Base-by-base conservation (phyloP, 257 asterid genomes). In the Solanum pennellii region DNA sequence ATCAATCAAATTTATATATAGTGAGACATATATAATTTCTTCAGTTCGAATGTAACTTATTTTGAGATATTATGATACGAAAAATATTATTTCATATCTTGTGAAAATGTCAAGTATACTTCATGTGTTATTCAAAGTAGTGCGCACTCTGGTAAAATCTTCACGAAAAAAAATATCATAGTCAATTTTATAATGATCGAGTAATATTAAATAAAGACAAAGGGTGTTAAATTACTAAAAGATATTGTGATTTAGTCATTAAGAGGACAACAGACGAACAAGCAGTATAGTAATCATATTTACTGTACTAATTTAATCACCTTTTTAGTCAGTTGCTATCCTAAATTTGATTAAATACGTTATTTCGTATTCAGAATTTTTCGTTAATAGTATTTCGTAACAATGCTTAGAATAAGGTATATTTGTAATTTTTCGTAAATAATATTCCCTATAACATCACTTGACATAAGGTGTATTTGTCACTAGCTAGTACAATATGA, bases 131-230 rank as follows among this genome's bases (percentile, higher is more conserved):
- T 35, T 35, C 39, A 35, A 35, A 35, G 39, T 35, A 35, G 39
- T 35, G 7, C 0, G 7, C 39, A 7, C 7, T 35, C 7, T 35
- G 1, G 7, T 35, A 6, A 37, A 37, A 37, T 1, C 0, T 37
- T 37, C 1, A 1, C 39, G 7, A 35, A 35, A 23, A 62, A 3
- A 60, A 62, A n/a, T 37, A 23, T 62, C 29, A 11, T 62, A 11
- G 2, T 62, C 69, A n/a, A 3, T n/a, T 62, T 62, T 12, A 62
- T 62, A 62, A 62, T n/a, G 71, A 23, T 62, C 8, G 71, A 10
- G 6, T 62, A 3, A 62, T 31, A 23, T 62, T 62, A n/a, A 62
- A 23, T 23, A n/a, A 62, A 62, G 31, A 62, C 31, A 62, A 62
- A 62, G 25, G 12, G 31, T 21, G 29, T n/a, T 33, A 35, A 9